Evolutionary conservation across 148 eudicot genomes (phyloP).

Genomic region (Simmondsia chinensis): DNA sequence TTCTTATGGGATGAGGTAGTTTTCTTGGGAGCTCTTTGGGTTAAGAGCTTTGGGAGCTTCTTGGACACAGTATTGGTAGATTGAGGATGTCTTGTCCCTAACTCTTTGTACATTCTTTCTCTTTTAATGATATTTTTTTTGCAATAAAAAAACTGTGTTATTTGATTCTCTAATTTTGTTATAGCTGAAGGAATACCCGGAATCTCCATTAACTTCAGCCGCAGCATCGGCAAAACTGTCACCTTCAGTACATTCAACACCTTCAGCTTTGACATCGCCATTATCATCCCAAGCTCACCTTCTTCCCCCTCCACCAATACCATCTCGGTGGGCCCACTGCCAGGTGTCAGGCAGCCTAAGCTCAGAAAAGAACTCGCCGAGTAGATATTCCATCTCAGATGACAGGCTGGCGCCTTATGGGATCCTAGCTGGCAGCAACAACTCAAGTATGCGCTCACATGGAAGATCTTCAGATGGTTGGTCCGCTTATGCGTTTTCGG

Average conservation of each 20-base stretch:
- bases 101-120: no score
- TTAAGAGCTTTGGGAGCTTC: no score
- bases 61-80: no score
- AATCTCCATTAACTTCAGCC: slow-evolving; percentile 34
- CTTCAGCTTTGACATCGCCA: slow-evolving; percentile 53
- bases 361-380: slow-evolving; percentile 60
- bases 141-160: no score
- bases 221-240: slow-evolving; percentile 45
- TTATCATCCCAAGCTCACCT: slow-evolving; percentile 46
- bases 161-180: background rate
- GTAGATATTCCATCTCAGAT: slow-evolving; percentile 38
- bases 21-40: no score
- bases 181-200: slow-evolving; percentile 52
- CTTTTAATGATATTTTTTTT: no score
- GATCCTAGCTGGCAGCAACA: slow-evolving; percentile 47
- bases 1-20: no score
- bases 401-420: slow-evolving; percentile 26
- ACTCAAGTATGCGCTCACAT: slow-evolving; percentile 55
- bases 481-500: slow-evolving; percentile 66
- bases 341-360: slow-evolving; percentile 61
- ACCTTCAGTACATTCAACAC: slow-evolving; percentile 49
- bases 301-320: slow-evolving; percentile 46
- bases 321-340: slow-evolving; percentile 37
- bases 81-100: background rate
- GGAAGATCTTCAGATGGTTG: slow-evolving; percentile 80